phyloP scores from a whole-genome alignment of 306 rosid genomes.

The Rosa lucieae region DNA sequence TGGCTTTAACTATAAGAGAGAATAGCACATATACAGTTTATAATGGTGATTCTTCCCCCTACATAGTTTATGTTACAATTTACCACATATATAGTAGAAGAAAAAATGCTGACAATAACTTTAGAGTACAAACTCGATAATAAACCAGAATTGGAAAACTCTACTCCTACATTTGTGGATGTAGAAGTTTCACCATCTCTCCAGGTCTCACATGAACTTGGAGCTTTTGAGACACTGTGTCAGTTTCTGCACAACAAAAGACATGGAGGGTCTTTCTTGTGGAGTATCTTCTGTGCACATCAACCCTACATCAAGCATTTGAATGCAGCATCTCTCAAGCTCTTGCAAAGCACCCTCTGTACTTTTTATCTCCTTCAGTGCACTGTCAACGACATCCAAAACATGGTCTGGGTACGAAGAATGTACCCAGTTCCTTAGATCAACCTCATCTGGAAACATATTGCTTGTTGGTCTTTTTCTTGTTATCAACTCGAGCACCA shows the following conservation, averaged over 20 bases:
- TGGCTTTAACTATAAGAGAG: slow-evolving; percentile 76
- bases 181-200: neutral
- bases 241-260: slow-evolving; percentile 16
- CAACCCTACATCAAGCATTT: slow-evolving; percentile 6
- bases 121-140: neutral
- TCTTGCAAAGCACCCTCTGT: neutral
- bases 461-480: slow-evolving; percentile 16
- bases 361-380: slow-evolving; percentile 16
- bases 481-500: slow-evolving; percentile 31
- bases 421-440: slow-evolving; percentile 27
- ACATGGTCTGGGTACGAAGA: slow-evolving; percentile 24
- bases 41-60: neutral
- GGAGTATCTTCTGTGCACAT: slow-evolving; percentile 23
- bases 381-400: slow-evolving; percentile 24
- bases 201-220: neutral
- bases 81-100: neutral
- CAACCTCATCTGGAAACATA: slow-evolving; percentile 19
- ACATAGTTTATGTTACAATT: neutral
- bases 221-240: slow-evolving; percentile 11
- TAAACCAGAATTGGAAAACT: neutral
- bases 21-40: slow-evolving; percentile 40
- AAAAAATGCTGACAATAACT: neutral
- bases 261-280: slow-evolving; percentile 15
- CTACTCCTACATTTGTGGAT: neutral
- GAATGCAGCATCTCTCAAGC: slow-evolving; percentile 20